Percentiles rank a stretch among this genome's conserved stretches.
phyloP scores from a whole-genome alignment of 2,329 filamentous ascomycete genomes.

The Pyrenophora teres region DNA sequence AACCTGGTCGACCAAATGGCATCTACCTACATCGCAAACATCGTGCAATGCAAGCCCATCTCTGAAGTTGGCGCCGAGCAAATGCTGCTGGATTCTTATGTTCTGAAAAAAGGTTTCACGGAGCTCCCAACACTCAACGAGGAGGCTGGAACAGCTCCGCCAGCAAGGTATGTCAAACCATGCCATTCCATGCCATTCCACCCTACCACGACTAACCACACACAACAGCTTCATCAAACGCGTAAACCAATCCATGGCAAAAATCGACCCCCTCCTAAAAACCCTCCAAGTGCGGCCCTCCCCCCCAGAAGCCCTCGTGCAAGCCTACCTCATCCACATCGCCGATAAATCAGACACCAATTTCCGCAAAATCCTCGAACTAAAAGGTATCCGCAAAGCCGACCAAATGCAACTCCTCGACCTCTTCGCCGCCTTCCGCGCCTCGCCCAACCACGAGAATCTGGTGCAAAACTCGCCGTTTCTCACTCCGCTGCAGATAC shows the following conservation, averaged over 20 bases:
- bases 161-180: constrained; percentile 49
- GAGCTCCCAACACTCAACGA: constrained; percentile 67
- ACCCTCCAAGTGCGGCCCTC: constrained; percentile 92
- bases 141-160: constrained; percentile 62
- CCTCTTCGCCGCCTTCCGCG: constrained; percentile 85
- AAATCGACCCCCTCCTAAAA: constrained; percentile 91
- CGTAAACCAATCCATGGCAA: constrained; percentile 80
- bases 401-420: constrained; percentile 85
- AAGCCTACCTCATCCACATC: constrained; percentile 97
- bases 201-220: too few species aligned
- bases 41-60: constrained; percentile 87
- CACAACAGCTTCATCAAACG: constrained; percentile 76
- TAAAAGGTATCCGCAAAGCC: constrained; percentile 84
- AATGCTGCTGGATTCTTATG: constrained; percentile 96
- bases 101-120: constrained; percentile 77
- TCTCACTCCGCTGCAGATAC: constrained; percentile 45
- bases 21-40: constrained; percentile 76
- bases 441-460: constrained; percentile 67
- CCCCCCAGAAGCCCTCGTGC: constrained; percentile 90
- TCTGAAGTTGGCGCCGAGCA: constrained; percentile 95
- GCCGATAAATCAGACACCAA: constrained; percentile 91
- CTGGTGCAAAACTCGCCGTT: constrained; percentile 53
- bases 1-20: constrained; percentile 90
- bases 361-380: constrained; percentile 92
- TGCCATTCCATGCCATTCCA: neutral